Evolutionary conservation across 768 basidiomycete species (phyloP).

Genomic region (Amanita subjunquillea): DNA sequence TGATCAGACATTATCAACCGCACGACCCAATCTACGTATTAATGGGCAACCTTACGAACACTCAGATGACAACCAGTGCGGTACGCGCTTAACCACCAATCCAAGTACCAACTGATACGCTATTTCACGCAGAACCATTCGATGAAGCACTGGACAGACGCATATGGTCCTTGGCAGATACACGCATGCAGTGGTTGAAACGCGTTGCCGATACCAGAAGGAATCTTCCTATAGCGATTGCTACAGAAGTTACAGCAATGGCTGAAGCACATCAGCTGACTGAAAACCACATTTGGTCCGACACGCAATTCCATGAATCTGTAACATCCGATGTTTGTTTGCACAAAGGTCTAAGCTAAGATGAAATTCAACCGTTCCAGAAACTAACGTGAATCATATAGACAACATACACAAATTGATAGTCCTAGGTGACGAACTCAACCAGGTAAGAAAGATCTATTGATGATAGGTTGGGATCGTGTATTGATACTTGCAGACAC

Average conservation of each 20-base stretch:
- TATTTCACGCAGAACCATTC: conserved; percentile 55
- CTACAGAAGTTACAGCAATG: conserved; percentile 20
- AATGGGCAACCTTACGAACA: conserved; percentile 73
- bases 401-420: not conserved
- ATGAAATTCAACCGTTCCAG: not conserved
- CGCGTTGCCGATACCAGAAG: conserved; percentile 61
- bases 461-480: not conserved
- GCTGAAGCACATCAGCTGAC: conserved; percentile 20
- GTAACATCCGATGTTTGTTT: conserved; percentile 9
- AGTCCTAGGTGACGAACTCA: conserved; percentile 2
- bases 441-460: conserved; percentile 2
- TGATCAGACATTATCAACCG: conserved; percentile 49
- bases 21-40: conserved; percentile 65
- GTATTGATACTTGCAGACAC: conserved; percentile 21
- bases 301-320: conserved; percentile 10
- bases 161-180: conserved; percentile 73
- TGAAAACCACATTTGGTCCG: conserved; percentile 15
- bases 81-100: conserved; percentile 18
- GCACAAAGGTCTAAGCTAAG: not conserved
- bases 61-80: conserved; percentile 43
- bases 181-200: conserved; percentile 65
- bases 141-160: conserved; percentile 79
- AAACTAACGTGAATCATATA: not conserved
- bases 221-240: conserved; percentile 45
- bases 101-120: not conserved